Evolutionary conservation across 1,139 yeast species (phyloP), one percentile per base, ranked within the genome.

Genomic region (Scheffersomyces titani): DNA sequence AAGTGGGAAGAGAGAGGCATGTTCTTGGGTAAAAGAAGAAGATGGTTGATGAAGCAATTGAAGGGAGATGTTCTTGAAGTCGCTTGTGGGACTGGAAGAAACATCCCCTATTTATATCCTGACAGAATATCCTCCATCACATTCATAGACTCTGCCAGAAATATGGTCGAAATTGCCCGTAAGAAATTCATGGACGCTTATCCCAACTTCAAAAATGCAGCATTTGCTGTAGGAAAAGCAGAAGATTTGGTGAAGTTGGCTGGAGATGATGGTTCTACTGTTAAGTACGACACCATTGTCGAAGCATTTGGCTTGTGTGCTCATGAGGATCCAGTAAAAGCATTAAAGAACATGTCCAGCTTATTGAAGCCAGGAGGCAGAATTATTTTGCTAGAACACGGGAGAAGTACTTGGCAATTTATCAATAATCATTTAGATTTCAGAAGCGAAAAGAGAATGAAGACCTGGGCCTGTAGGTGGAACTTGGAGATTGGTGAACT

Each of bases 391-490:
- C 77, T 94, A 57, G 99, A 94, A 69, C 99, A 96, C 68, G 99
- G 99, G 2, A 81, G 97, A 66, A 90, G 97, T 57, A 81, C 85
- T 1, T 91, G 88, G 77, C 88, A 86, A 53, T 85, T 89, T 58
- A 82, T 94, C 62, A 94, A 96, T 71, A 83, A 86, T 50, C 87
- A 90, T 59, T 79, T 94, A 72, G 98, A 94, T 71, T 85, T 86
- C 61, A 82, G 96, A 62, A 93, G 97, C 6, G 92, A 86, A 56
- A 84, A 86, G 63, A 88, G 98, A 74, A 85, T 93, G 77, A 84
- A 89, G 61, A 87, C 89, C 13, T 94, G 98, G 98, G 98, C 98
- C 3, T 94, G 99, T 73, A 80, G 98, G 68, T 94, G 98, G 98
- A 94, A 94, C 68, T 78, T 94, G 61, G 98, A 94, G 68, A 91